Base-by-base conservation (phyloP, 805 yeast genomes). In the Kuraishia hungarica region DNA sequence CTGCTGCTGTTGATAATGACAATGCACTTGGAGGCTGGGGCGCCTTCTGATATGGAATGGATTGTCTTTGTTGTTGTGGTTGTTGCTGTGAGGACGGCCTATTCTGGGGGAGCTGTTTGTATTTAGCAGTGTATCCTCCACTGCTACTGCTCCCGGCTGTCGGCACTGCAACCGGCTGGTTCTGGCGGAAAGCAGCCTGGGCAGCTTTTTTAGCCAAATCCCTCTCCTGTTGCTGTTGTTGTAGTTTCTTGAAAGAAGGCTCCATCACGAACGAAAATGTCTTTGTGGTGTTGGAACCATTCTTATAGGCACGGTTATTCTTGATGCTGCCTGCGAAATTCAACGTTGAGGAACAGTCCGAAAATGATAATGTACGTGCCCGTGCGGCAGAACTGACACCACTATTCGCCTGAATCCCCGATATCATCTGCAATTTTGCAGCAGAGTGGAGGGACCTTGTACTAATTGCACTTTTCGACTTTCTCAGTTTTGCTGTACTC, bases 241-340 rank as follows among this genome's bases (percentile, higher is more conserved):
- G 49, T 4, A 21, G 21, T 15, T 20, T 49, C 51, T 49, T 49
- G 51, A 28, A 23, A 23, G 51, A 49, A n/a, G 51, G 51, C 51
- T 52, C 53, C 39, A 52, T 29, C 39, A 52, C 28, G 23, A 52
- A 52, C n/a, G 53, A 23, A 26, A 52, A 52, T 24, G 19, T 19
- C 50, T 52, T 52, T 20, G 50, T 5, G 17, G 28, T 10, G 10
- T 22, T n/a, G 35, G 51, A 10, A 26, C 51, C 51, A 13, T 23
- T n/a, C 19, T 23, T 49, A 28, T 28, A 20, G 6, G 22, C 24
- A 11, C 49, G 22, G 24, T 21, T 22, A 6, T 19, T 35, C 29
- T 51, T 19, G 26, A 20, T 13, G 21, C 24, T 39, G 11, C 10
- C 51, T n/a, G 39, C 24, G 17, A 52, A 52, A n/a, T 17, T 19